phyloP scores from a whole-genome alignment of 2,329 filamentous ascomycete species.

The Arthrobotrys pseudoclavata region DNA sequence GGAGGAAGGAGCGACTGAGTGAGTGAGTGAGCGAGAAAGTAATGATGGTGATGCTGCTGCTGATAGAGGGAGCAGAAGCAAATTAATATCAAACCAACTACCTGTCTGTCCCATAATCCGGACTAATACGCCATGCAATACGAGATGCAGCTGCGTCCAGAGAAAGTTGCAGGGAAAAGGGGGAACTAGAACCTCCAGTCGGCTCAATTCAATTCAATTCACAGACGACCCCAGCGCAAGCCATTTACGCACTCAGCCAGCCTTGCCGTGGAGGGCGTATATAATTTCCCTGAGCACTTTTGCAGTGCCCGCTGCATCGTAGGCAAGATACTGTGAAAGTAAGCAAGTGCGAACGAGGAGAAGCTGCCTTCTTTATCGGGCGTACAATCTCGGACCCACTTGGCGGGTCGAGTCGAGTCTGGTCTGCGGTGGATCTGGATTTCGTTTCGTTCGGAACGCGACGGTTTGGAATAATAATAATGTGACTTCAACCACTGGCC shows the following conservation, averaged over 20 bases:
- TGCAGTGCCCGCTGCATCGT: not conserved
- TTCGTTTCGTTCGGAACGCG: conserved; percentile 1
- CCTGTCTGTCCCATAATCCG: not conserved
- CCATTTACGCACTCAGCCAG: conserved; percentile 2
- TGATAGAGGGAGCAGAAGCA: conserved; percentile 3
- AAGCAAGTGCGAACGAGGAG: not conserved
- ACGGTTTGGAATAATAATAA: not conserved
- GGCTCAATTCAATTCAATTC: conserved; percentile 1
- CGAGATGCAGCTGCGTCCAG: conserved; percentile 1
- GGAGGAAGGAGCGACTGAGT: conserved; percentile 10
- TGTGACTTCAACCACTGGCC: not conserved
- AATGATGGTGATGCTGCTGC: not conserved
- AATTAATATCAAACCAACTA: conserved; percentile 2
- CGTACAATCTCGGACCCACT: not conserved
- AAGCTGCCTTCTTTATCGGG: not conserved
- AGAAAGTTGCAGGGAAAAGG: conserved; percentile 7
- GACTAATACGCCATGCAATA: not conserved
- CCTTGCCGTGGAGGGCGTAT: not conserved
- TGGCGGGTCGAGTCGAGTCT: not conserved
- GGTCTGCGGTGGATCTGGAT: not conserved
- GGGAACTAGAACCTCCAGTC: not conserved
- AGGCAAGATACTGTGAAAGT: not conserved
- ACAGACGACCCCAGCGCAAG: conserved; percentile 5
- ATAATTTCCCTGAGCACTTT: not conserved
- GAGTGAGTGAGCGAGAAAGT: not conserved